Conservation (phyloP, 1,284 basidiomycete species). For the Trametes versicolor region DNA sequence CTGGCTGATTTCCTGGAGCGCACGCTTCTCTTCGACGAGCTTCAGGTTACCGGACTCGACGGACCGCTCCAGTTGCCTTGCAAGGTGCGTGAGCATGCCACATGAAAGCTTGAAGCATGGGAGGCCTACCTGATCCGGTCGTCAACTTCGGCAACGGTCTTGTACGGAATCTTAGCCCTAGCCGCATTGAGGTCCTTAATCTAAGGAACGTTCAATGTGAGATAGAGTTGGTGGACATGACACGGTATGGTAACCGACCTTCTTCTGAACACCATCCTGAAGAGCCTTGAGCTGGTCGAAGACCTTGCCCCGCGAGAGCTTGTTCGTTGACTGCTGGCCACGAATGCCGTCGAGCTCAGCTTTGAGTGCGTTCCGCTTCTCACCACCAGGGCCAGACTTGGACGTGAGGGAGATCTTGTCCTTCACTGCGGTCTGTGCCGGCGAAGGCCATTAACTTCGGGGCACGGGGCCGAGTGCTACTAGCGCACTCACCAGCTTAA, state of each 20-base stretch:
- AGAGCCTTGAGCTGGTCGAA: slow-evolving; percentile 86
- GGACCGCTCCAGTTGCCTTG: slow-evolving; percentile 84
- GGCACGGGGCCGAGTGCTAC: slow-evolving; percentile 3
- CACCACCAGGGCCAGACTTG: slow-evolving; percentile 71
- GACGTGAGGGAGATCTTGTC: slow-evolving; percentile 79
- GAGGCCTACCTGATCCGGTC: slow-evolving; percentile 79
- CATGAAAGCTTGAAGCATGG: slow-evolving; percentile 10
- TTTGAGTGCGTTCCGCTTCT: slow-evolving; percentile 79
- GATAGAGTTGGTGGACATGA: slow-evolving; percentile 2
- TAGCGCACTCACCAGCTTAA: slow-evolving; percentile 71
- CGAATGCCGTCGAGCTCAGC: slow-evolving; percentile 87
- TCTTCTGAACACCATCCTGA: slow-evolving; percentile 86
- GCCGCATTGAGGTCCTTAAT: slow-evolving; percentile 90
- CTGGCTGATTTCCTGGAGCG: slow-evolving; percentile 87
- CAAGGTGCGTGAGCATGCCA: slow-evolving; percentile 23
- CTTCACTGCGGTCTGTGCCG: slow-evolving; percentile 73
- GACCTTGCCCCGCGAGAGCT: slow-evolving; percentile 79
- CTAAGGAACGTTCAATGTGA: slow-evolving; percentile 50
- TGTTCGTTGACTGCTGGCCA: slow-evolving; percentile 83
- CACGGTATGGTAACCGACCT: slow-evolving; percentile 57
- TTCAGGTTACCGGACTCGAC: slow-evolving; percentile 95
- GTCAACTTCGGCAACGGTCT: slow-evolving; percentile 90
- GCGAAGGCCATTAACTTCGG: slow-evolving; percentile 20
- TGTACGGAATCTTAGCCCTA: slow-evolving; percentile 86
- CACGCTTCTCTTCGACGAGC: slow-evolving; percentile 96